These are phyloP conservation scores for Lagenidium giganteum DNA, from an alignment of 352 stramenopile genomes.

Conservation along the genomic window DNA sequence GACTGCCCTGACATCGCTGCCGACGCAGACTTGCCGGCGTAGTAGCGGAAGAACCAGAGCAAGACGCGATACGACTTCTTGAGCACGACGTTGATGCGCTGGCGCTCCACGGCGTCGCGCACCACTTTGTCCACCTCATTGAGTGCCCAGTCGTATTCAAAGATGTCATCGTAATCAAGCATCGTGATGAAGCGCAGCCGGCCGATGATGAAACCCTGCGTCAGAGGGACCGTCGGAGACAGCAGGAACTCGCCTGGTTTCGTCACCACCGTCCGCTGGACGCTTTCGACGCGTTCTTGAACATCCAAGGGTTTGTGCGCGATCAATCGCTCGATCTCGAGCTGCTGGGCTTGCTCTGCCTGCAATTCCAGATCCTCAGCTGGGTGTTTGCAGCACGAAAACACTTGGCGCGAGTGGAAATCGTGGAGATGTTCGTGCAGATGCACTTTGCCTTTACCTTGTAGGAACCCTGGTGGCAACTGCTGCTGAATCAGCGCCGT, in stretches of 20 bases:
- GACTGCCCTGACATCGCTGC: no score
- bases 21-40: slow-evolving; percentile 26
- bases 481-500: neutral
- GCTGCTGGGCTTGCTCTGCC: no score
- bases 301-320: no score
- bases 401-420: slow-evolving; percentile 56
- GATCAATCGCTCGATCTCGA: no score
- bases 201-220: no score
- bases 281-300: no score
- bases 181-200: slow-evolving; percentile 20
- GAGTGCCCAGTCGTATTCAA: slow-evolving; percentile 44
- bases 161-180: slow-evolving; percentile 36
- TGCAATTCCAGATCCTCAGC: no score
- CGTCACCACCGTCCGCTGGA: no score
- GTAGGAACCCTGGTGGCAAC: no score
- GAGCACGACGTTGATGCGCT: slow-evolving; percentile 40
- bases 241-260: no score
- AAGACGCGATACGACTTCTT: slow-evolving; percentile 47
- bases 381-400: slow-evolving; percentile 26
- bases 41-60: slow-evolving; percentile 60
- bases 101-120: slow-evolving; percentile 58
- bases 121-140: slow-evolving; percentile 51
- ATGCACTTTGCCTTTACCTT: slow-evolving; percentile 2
- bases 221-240: no score
- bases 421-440: slow-evolving; percentile 51